Base-by-base conservation (phyloP, 345 rosid genomes). In the Mallotus nudiflorus region DNA sequence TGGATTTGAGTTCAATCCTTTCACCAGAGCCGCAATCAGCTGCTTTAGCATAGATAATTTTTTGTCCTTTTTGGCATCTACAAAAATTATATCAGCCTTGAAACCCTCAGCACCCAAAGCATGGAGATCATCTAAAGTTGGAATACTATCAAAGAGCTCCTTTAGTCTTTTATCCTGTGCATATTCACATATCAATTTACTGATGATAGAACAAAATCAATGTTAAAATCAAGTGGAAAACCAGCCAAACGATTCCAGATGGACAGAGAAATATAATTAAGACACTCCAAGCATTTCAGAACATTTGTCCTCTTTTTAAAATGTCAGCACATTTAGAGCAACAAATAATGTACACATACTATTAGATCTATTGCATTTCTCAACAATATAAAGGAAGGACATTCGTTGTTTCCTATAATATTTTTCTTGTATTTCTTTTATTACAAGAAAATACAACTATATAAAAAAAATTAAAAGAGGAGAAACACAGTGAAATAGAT, bases 21-120 rank as follows among this genome's bases (percentile, higher is more conserved):
- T 92, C 65, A 89, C 93, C 68, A 91, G 81, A 66, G 91, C 83
- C 70, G 78, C 70, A 58, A 85, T 85, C 85, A 88, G 78, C 80
- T 88, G 98, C 82, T 92, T 92, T 70, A 91, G 85, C 96, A 88
- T 89, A 31, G 84, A 88, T 70, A 96, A 82, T 81, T 91, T 96
- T 79, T 88, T 91, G 81, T 96, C 99, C 74, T 87, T 96, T 76
- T 80, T 81, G 68, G 80, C 65, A 82, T 96, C 98, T 35, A 96
- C 99, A 70, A 92, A 82, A 79, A 96, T 96, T 42, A 84, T 81
- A 75, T 94, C 97, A 37, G 86, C 93, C 80, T 78, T 88, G 68
- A 74, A 68, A 75, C 95, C 91, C 77, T 89, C 96, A 45, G 53
- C 89, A 50, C 88, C 96, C 70, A 96, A 79, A 67, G 91, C 86